These are phyloP conservation scores for Biscutella laevigata DNA, from an alignment of 441 rosid genomes.

Conservation along the genomic window DNA sequence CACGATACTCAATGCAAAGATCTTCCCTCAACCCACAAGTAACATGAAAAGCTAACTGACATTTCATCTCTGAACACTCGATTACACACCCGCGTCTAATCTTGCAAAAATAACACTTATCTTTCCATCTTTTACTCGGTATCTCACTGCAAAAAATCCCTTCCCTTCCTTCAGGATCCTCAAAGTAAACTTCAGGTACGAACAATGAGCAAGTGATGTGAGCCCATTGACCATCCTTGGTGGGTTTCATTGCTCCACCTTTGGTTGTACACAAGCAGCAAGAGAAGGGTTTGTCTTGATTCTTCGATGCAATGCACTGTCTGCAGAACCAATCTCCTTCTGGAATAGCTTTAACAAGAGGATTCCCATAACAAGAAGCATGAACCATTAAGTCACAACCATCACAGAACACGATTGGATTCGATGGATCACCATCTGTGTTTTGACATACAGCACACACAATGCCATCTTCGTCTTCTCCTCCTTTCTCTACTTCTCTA, in stretches of 20 bases:
- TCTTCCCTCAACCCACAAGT: conserved; percentile 71
- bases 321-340: conserved; percentile 88
- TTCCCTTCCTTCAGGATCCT: conserved; percentile 76
- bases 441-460: conserved; percentile 72
- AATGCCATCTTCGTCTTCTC: conserved; percentile 67
- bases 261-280: conserved; percentile 62
- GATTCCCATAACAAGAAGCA: conserved; percentile 78
- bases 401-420: conserved; percentile 88
- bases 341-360: conserved; percentile 55
- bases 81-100: conserved; percentile 61
- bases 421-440: conserved; percentile 79
- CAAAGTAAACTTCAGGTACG: conserved; percentile 84
- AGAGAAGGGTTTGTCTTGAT: conserved; percentile 7
- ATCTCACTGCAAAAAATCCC: conserved; percentile 52
- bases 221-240: conserved; percentile 58
- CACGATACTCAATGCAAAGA: conserved; percentile 63
- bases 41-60: conserved; percentile 57
- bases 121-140: conserved; percentile 51
- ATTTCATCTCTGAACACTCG: conserved; percentile 76
- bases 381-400: conserved; percentile 94
- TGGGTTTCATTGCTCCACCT: conserved; percentile 62
- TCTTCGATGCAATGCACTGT: conserved; percentile 32
- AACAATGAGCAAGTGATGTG: conserved; percentile 68
- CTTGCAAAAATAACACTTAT: conserved; percentile 54
- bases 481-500: conserved; percentile 18